Percentiles rank a stretch among this genome's conserved stretches.
Conservation (phyloP, 1,139 yeast genomes). For the Groenewaldozyma auringiensis region DNA sequence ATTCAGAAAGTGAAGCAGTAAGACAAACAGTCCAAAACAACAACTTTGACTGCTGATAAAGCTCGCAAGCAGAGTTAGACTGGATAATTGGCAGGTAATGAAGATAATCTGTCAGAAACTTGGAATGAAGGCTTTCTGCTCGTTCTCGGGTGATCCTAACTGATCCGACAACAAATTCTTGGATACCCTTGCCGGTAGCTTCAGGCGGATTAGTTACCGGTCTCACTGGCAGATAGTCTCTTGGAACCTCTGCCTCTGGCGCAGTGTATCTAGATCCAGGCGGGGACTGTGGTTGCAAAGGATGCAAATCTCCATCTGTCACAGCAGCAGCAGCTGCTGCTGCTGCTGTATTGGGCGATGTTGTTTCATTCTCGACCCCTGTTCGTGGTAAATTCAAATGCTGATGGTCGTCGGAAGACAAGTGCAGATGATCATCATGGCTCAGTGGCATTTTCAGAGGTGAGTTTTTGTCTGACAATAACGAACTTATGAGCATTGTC, state of each 20-base stretch:
- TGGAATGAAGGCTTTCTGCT: constrained; percentile 64
- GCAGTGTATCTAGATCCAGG: not conserved
- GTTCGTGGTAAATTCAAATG: not conserved
- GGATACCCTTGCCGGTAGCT: not conserved
- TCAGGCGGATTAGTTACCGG: not conserved
- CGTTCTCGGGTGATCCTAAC: constrained; percentile 56
- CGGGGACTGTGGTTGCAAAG: not conserved
- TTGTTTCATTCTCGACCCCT: not conserved
- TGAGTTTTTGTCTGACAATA: not conserved
- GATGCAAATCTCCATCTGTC: not conserved
- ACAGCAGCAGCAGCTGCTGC: too few relatives aligned
- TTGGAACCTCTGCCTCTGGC: not conserved
- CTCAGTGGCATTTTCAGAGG: not conserved
- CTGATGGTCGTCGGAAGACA: not conserved
- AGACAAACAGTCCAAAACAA: constrained; percentile 87
- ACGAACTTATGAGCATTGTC: not conserved
- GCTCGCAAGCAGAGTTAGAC: constrained; percentile 63
- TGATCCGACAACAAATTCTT: constrained; percentile 57
- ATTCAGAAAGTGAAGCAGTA: constrained; percentile 80
- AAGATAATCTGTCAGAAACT: constrained; percentile 57
- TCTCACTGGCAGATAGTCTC: not conserved
- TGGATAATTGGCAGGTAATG: constrained; percentile 77
- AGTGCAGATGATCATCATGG: not conserved
- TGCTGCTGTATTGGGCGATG: too few relatives aligned
- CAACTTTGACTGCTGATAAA: constrained; percentile 74